Evolutionary conservation across 805 yeast genomes (phyloP).

Genomic region (Candida insectorum): DNA sequence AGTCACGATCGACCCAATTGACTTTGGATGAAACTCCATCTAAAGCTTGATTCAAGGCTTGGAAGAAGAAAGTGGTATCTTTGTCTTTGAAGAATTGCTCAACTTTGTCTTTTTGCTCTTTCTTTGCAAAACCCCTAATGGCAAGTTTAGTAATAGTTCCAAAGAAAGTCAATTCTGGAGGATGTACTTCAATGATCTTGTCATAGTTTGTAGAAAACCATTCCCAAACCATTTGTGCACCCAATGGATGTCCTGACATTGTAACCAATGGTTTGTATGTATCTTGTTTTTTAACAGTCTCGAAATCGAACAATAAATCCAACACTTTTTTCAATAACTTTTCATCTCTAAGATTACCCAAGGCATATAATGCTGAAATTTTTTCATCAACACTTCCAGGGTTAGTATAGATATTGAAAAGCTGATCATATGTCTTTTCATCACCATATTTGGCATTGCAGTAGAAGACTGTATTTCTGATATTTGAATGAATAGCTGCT

Average conservation of each 20-base stretch:
- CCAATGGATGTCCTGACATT: conserved; percentile 57
- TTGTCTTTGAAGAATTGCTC: conserved; percentile 48
- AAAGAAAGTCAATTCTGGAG: conserved; percentile 79
- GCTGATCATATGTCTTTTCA: conserved; percentile 56
- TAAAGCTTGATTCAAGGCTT: conserved; percentile 61
- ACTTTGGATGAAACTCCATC: conserved; percentile 57
- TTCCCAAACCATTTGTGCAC: conserved; percentile 66
- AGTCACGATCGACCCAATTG: conserved; percentile 58
- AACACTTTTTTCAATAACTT: conserved; percentile 55
- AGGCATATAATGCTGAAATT: conserved; percentile 61
- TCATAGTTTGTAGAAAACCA: conserved; percentile 81
- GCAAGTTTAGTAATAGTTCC: conserved; percentile 66
- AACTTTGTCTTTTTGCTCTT: conserved; percentile 49
- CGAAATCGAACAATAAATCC: conserved; percentile 50
- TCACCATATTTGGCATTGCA: conserved; percentile 68
- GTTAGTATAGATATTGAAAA: conserved; percentile 56
- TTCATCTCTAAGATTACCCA: conserved; percentile 60
- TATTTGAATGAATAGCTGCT: conserved; percentile 69
- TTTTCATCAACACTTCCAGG: conserved; percentile 67
- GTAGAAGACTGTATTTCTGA: conserved; percentile 62
- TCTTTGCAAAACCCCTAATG: conserved; percentile 58
- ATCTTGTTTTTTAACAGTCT: conserved; percentile 65
- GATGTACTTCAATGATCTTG: conserved; percentile 58
- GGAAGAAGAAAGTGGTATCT: conserved; percentile 62
- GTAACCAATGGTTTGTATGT: conserved; percentile 76